phyloP scores from a whole-genome alignment of 345 rosid genomes.

The Melaleuca alternifolia region DNA sequence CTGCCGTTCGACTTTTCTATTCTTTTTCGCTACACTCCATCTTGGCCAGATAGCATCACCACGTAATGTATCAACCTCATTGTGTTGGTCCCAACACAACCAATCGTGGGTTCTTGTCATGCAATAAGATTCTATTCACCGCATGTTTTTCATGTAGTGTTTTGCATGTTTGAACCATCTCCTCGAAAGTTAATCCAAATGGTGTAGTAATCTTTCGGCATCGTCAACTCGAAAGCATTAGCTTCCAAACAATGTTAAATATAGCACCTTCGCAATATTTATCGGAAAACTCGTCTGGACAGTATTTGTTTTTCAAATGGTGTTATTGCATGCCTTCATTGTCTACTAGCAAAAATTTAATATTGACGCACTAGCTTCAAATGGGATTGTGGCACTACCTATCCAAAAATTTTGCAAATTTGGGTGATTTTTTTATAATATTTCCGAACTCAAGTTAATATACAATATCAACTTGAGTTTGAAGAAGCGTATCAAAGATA shows the following conservation, averaged over 20 bases:
- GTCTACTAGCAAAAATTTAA: background rate
- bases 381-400: background rate
- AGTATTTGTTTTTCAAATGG: background rate
- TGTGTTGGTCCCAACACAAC: background rate
- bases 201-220: background rate
- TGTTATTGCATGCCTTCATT: background rate
- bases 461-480: background rate
- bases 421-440: too few species aligned
- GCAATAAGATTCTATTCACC: background rate
- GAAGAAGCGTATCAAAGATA: background rate
- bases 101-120: background rate
- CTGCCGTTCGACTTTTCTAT: background rate
- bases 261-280: background rate
- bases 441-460: background rate
- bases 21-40: background rate
- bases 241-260: background rate
- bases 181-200: background rate
- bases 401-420: background rate
- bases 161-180: background rate
- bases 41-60: background rate
- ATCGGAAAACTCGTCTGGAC: background rate
- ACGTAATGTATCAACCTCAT: background rate
- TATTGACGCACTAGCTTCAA: background rate
- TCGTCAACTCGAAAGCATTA: accelerated
- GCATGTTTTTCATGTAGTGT: background rate